A percentile compares a stretch with the other conserved stretches of the same genome.
These are phyloP conservation scores for Penicillium sp. DNA, from an alignment of 2,329 filamentous ascomycete species.

Conservation along the genomic window DNA sequence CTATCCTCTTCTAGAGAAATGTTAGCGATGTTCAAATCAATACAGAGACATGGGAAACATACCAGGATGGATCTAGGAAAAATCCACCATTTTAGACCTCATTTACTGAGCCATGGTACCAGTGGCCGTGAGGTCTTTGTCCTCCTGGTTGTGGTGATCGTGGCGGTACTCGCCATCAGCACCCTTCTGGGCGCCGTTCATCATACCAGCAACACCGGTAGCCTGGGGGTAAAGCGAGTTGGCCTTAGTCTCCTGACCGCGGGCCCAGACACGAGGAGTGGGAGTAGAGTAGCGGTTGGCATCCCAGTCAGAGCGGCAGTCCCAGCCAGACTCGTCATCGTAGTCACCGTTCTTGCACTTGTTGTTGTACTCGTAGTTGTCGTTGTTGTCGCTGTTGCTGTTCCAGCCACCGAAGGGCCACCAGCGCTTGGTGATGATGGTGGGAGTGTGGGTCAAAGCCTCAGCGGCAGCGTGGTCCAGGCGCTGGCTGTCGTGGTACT, in stretches of 20 bases:
- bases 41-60: background rate
- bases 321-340: slow-evolving; percentile 10
- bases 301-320: slow-evolving; percentile 9
- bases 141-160: slow-evolving; percentile 2
- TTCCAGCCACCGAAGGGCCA: slow-evolving; percentile 7
- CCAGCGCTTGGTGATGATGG: background rate
- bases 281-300: slow-evolving; percentile 9
- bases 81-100: background rate
- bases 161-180: slow-evolving; percentile 4
- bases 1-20: background rate
- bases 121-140: background rate
- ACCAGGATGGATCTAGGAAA: background rate
- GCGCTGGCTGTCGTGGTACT: slow-evolving; percentile 9
- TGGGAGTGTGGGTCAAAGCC: background rate
- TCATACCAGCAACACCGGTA: background rate
- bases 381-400: slow-evolving; percentile 1
- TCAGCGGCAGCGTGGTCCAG: background rate
- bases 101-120: background rate
- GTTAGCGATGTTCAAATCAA: background rate
- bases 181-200: slow-evolving; percentile 7
- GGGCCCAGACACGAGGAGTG: slow-evolving; percentile 8
- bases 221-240: background rate
- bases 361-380: slow-evolving; percentile 5
- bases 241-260: slow-evolving; percentile 6
- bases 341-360: slow-evolving; percentile 10